Evolutionary conservation across 2,329 filamentous ascomycete species (phyloP), one percentile per base, ranked within the genome.

Genomic region (Monosporascus sp.): DNA sequence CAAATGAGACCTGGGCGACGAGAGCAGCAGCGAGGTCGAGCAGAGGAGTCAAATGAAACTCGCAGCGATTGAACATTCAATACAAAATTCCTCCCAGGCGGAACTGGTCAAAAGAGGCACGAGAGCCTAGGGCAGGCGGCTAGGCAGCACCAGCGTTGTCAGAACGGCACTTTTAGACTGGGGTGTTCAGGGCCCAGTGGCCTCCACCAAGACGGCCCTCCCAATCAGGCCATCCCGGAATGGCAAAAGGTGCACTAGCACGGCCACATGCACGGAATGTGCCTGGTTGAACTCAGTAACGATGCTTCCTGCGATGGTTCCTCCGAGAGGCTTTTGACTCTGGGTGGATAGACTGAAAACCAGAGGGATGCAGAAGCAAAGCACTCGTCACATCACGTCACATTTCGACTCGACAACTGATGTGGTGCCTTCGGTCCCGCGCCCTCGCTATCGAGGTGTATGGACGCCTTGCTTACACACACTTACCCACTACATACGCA

Each of bases 91-190:
- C 26, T 37, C 44, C n/a, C 48, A 26, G 18, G 49, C 14, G 26
- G 26, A 28, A 46, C 24, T 31, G 44, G 37, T 31, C 37, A 49
- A 45, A 35, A 47, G 38, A 26, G 20, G 5, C 48, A 51, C 35
- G 38, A 48, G 38, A 24, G 52, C 51, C 48, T 50, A 26, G 51
- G 47, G 40, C n/a, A 20, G 40, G n/a, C 40, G 14, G 9, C 40
- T 24, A 18, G 14, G 40, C 40, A 43, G 9, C 47, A 53, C 47
- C 51, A 53, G 49, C 18, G 47, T 53, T 53, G 51, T 28, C 51
- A 53, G 44, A 45, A 53, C 51, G 51, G 51, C 51, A 50, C 37
- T 50, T 53, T 41, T 35, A 20, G 40, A 43, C 40, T 14, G 40
- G 40, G 40, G 40, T 43, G 9, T 9, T 43, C 40, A 43, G 40